These are phyloP conservation scores for Ceratobasidium sp. DNA, from an alignment of 1,284 basidiomycete genomes.

Conservation along the genomic window DNA sequence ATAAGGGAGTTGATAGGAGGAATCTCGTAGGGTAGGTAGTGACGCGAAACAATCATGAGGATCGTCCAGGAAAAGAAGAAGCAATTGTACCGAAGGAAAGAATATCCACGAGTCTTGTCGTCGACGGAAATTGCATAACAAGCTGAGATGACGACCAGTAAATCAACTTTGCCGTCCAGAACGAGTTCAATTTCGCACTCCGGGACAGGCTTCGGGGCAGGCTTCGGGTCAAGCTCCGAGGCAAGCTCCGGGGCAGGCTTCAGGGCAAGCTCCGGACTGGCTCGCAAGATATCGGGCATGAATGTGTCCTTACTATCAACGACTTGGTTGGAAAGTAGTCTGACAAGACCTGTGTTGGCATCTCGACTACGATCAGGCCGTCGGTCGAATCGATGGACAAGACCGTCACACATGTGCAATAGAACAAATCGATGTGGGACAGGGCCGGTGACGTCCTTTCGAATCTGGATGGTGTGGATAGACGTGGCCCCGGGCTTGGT, in stretches of 20 bases:
- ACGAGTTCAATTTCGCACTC: slow-evolving; percentile 14
- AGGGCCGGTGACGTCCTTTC: not conserved
- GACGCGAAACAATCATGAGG: slow-evolving; percentile 4
- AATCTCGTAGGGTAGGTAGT: slow-evolving; percentile 8
- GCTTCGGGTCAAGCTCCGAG: too few species aligned
- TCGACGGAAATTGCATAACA: slow-evolving; percentile 4
- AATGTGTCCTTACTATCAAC: not conserved
- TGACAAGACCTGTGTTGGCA: not conserved
- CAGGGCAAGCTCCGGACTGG: not conserved
- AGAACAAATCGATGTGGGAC: slow-evolving; percentile 13
- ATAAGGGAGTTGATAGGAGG: not conserved
- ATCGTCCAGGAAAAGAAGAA: too few species aligned
- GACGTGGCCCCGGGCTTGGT: too few species aligned
- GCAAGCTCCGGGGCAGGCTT: too few species aligned
- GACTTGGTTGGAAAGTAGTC: not conserved
- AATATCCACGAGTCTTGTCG: not conserved
- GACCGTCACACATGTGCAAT: not conserved
- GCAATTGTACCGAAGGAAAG: slow-evolving; percentile 10
- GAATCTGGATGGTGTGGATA: slow-evolving; percentile 5
- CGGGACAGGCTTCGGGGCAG: too few species aligned
- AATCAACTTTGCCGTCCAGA: not conserved
- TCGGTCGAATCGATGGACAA: slow-evolving; percentile 11
- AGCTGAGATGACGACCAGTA: not conserved
- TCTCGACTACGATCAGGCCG: not conserved
- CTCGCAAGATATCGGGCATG: not conserved